Percentiles rank a stretch among this genome's conserved stretches.
Conservation (phyloP, 352 stramenopile genomes). For the Aphanomyces invadans region DNA sequence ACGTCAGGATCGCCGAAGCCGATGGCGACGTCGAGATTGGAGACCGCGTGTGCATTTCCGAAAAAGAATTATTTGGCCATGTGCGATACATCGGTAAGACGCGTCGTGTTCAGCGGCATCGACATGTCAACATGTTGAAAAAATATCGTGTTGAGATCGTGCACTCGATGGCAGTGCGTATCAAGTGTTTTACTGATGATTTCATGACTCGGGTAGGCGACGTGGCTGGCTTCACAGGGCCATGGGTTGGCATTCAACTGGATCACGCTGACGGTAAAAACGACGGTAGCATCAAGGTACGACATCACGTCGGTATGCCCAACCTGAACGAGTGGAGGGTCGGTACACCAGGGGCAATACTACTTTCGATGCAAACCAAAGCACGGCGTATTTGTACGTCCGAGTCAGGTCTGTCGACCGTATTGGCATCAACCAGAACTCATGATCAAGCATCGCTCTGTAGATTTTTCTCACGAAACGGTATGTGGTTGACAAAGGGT, state of each 20-base stretch:
- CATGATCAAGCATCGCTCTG: too few relatives aligned
- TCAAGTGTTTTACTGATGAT: neutral
- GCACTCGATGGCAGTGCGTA: too few relatives aligned
- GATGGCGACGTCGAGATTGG: conserved; percentile 45
- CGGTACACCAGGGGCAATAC: too few relatives aligned
- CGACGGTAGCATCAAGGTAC: conserved; percentile 62
- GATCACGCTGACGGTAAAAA: conserved; percentile 74
- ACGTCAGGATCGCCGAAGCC: neutral
- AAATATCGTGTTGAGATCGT: too few relatives aligned
- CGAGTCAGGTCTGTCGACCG: conserved; percentile 66
- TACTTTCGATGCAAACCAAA: conserved; percentile 76
- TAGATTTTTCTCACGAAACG: conserved; percentile 35
- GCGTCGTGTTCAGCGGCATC: too few relatives aligned
- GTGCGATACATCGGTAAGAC: conserved; percentile 43
- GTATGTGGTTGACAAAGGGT: too few relatives aligned
- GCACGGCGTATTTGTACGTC: conserved; percentile 68
- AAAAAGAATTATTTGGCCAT: conserved; percentile 76
- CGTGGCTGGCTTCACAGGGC: conserved; percentile 55
- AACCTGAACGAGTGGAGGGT: too few relatives aligned
- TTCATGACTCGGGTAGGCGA: conserved; percentile 34
- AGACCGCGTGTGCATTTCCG: conserved; percentile 75
- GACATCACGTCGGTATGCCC: neutral
- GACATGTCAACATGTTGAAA: too few relatives aligned
- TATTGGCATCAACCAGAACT: too few relatives aligned
- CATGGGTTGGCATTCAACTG: conserved; percentile 73